phyloP scores from a whole-genome alignment of 257 asterid species.

The Scutellaria barbata region DNA sequence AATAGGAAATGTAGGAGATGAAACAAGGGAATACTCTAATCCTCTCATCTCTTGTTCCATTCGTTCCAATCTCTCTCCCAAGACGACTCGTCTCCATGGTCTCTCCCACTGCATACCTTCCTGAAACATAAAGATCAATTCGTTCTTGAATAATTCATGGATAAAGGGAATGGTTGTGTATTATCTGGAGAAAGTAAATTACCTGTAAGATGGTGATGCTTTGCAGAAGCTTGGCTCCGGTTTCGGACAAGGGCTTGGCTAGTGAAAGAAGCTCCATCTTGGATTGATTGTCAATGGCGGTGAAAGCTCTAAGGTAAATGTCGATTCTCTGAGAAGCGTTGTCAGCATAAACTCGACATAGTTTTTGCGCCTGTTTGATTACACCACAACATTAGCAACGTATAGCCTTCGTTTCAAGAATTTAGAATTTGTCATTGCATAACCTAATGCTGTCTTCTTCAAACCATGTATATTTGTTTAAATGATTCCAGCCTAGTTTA shows the following conservation, averaged over 20 bases:
- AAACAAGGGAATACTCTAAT: slow-evolving; percentile 54
- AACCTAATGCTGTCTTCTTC: no score
- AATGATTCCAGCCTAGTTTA: no score
- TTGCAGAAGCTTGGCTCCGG: slow-evolving; percentile 62
- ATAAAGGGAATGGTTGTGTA: neutral
- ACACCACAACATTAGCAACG: slow-evolving; percentile 3
- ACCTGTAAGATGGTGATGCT: slow-evolving; percentile 60
- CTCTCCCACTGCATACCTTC: slow-evolving; percentile 70
- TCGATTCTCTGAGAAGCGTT: slow-evolving; percentile 58
- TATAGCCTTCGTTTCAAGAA: no score
- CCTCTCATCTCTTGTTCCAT: slow-evolving; percentile 61
- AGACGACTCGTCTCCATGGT: slow-evolving; percentile 45
- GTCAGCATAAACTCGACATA: slow-evolving; percentile 52
- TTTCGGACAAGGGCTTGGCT: slow-evolving; percentile 57
- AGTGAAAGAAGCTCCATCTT: slow-evolving; percentile 47
- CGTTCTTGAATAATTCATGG: neutral
- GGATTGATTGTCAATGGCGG: slow-evolving; percentile 29
- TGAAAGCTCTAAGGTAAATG: slow-evolving; percentile 52
- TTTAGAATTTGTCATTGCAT: no score
- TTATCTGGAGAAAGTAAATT: no score
- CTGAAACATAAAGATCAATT: slow-evolving; percentile 34
- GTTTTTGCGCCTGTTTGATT: slow-evolving; percentile 43
- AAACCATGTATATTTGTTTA: no score
- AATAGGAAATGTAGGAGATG: slow-evolving; percentile 39
- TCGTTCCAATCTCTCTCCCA: slow-evolving; percentile 45